Percentiles rank a stretch among this genome's conserved stretches.
phyloP scores from a whole-genome alignment of 805 yeast genomes.

The Metschnikowia dekortorum region DNA sequence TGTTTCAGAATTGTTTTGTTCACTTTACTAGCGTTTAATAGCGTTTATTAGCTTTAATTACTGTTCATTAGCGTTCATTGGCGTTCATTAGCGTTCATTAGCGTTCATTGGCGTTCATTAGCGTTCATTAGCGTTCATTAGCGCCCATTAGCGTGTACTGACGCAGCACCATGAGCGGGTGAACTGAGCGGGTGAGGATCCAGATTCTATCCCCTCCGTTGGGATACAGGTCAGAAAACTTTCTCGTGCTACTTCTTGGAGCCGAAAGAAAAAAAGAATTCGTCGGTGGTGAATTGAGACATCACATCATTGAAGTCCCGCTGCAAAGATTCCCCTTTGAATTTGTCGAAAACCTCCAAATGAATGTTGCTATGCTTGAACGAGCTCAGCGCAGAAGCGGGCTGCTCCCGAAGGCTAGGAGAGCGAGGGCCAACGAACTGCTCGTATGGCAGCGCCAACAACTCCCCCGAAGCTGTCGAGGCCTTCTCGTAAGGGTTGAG shows the following conservation, averaged over 20 bases:
- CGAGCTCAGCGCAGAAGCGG: background rate
- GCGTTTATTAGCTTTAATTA: too few relatives aligned
- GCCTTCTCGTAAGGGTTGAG: constrained; percentile 10
- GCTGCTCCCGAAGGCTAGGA: background rate
- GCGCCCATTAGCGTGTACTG: too few relatives aligned
- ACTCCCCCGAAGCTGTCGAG: background rate
- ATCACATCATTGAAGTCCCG: constrained; percentile 4
- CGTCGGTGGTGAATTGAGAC: constrained; percentile 10
- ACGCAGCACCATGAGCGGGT: too few relatives aligned
- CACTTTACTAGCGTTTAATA: too few relatives aligned
- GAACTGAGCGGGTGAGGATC: too few relatives aligned
- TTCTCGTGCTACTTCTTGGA: background rate
- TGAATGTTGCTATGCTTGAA: background rate
- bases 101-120: too few relatives aligned
- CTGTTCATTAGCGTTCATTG: too few relatives aligned
- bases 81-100: too few relatives aligned
- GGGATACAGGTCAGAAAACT: too few relatives aligned
- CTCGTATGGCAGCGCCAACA: constrained; percentile 1
- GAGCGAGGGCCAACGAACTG: background rate
- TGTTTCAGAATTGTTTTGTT: too few relatives aligned
- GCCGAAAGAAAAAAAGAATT: constrained; percentile 12
- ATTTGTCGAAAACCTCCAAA: background rate
- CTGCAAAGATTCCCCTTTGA: background rate
- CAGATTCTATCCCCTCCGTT: too few relatives aligned
- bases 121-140: too few relatives aligned